phyloP scores from a whole-genome alignment of 345 rosid genomes.

The Pugionium cornutum region DNA sequence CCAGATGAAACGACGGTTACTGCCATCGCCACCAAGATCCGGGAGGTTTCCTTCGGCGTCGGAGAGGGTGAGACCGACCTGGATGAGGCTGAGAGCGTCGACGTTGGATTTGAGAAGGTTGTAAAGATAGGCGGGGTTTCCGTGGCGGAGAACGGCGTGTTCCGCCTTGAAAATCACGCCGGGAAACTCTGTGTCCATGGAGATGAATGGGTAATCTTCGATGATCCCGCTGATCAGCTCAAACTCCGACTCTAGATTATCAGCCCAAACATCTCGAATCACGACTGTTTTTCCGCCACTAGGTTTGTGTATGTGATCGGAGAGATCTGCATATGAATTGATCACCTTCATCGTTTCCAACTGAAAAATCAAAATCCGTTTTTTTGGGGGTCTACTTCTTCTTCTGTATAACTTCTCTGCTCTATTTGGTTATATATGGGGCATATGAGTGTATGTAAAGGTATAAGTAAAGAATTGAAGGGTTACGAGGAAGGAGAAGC shows the following conservation, averaged over 20 bases:
- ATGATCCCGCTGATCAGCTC: conserved; percentile 57
- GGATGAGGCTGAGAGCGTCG: conserved; percentile 75
- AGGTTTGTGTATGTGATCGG: conserved; percentile 27
- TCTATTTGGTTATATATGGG: neutral
- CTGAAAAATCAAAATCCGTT: neutral
- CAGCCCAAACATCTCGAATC: conserved; percentile 76
- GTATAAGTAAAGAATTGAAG: neutral
- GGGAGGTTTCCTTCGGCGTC: conserved; percentile 68
- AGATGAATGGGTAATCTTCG: conserved; percentile 61
- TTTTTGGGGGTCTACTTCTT: neutral
- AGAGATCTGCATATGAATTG: conserved; percentile 31
- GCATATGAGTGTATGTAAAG: neutral
- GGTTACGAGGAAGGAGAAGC: conserved; percentile 31
- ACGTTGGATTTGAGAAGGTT: conserved; percentile 75
- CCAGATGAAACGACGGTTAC: conserved; percentile 59
- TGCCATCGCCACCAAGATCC: conserved; percentile 45
- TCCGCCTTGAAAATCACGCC: conserved; percentile 54
- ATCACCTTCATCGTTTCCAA: conserved; percentile 12
- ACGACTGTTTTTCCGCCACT: conserved; percentile 28
- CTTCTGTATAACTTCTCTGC: neutral
- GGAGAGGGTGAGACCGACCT: conserved; percentile 83
- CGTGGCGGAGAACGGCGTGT: conserved; percentile 27
- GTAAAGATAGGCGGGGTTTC: conserved; percentile 64
- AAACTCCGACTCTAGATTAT: conserved; percentile 69
- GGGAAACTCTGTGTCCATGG: conserved; percentile 97